Conservation (phyloP, 257 asterid species). For the Primulina tabacum region DNA sequence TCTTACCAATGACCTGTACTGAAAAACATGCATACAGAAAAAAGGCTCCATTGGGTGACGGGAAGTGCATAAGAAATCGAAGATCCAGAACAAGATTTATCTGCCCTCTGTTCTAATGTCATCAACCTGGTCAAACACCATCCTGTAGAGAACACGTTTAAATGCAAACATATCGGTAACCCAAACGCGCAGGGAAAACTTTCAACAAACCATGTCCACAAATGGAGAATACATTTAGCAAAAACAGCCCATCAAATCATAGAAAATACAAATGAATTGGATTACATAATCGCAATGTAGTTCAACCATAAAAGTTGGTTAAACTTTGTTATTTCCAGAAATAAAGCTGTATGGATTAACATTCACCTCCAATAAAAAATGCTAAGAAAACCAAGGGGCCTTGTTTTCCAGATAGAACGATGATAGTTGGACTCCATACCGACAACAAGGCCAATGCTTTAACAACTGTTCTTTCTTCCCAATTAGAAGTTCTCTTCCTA, state of each 20-base stretch:
- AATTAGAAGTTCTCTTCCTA: conserved; percentile 31
- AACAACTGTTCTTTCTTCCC: conserved; percentile 39
- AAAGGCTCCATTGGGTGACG: conserved; percentile 79
- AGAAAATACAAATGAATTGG: background rate
- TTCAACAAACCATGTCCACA: background rate
- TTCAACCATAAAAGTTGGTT: background rate
- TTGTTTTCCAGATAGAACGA: conserved; percentile 85
- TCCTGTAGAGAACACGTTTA: conserved; percentile 40
- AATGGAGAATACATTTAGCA: background rate
- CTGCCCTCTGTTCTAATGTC: conserved; percentile 36
- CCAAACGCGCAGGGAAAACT: conserved; percentile 3
- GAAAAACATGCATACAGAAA: conserved; percentile 83
- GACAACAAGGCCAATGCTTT: conserved; percentile 68
- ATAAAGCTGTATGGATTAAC: conserved; percentile 18
- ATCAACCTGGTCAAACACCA: conserved; percentile 69
- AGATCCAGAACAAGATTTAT: conserved; percentile 30
- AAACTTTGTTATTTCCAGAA: conserved; percentile 4
- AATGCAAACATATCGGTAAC: conserved; percentile 22
- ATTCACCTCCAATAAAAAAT: conserved; percentile 65
- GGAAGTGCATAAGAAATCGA: conserved; percentile 62
- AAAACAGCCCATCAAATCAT: conserved; percentile 8
- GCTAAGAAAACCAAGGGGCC: conserved; percentile 74
- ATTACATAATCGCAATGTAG: conserved; percentile 9
- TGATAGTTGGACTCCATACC: conserved; percentile 72
- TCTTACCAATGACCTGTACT: conserved; percentile 92